Percentiles rank a stretch among this genome's conserved stretches.
phyloP scores from a whole-genome alignment of 306 rosid species.

The Prosopis cineraria region DNA sequence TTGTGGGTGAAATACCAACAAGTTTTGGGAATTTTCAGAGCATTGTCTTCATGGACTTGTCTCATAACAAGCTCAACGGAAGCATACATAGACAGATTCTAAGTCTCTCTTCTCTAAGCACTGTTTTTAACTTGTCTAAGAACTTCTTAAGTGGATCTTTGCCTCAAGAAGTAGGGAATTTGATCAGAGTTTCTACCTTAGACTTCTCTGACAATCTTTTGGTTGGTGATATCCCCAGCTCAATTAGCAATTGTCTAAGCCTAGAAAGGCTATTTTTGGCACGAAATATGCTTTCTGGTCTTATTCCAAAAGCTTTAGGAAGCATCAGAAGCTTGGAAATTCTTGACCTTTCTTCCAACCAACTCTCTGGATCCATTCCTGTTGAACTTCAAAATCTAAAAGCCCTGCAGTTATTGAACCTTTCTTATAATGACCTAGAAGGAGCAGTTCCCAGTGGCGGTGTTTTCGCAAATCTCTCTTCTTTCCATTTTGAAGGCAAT shows the following conservation, averaged over 20 bases:
- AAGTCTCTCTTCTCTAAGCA: no score
- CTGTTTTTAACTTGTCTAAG: no score
- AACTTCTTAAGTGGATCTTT: no score
- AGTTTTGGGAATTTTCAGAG: no score
- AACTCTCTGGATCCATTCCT: conserved; percentile 71
- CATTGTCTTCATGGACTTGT: no score
- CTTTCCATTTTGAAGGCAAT: conserved; percentile 66
- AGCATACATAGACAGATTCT: no score
- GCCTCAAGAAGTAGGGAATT: conserved; percentile 52
- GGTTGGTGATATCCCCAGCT: conserved; percentile 54
- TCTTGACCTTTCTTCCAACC: conserved; percentile 77
- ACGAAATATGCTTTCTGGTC: conserved; percentile 60
- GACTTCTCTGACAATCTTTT: conserved; percentile 65
- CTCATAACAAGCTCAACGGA: no score
- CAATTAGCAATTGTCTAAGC: conserved; percentile 60
- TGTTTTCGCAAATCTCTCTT: conserved; percentile 46
- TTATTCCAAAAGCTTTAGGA: conserved; percentile 55
- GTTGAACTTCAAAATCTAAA: conserved; percentile 46
- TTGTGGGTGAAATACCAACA: no score
- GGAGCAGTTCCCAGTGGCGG: conserved; percentile 62
- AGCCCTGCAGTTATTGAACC: conserved; percentile 52
- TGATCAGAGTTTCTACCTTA: conserved; percentile 44
- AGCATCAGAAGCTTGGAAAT: conserved; percentile 58
- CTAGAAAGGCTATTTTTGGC: conserved; percentile 56
- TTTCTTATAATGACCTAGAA: conserved; percentile 68